Evolutionary conservation across 2,329 filamentous ascomycete species (phyloP).

Genomic region (Trichoderma simmonsii): DNA sequence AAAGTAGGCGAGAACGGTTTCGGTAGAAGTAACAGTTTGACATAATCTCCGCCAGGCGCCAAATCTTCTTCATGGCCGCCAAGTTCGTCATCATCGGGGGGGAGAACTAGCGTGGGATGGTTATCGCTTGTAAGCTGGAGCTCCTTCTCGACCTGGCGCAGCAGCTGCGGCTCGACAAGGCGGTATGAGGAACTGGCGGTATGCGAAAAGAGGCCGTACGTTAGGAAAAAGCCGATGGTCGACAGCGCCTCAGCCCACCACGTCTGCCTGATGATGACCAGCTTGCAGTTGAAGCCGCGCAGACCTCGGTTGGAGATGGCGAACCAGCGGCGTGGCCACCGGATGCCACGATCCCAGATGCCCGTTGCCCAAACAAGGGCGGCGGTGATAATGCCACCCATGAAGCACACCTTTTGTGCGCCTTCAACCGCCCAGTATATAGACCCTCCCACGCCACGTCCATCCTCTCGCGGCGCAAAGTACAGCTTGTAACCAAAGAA

Average conservation of each 20-base stretch:
- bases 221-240: slow-evolving; percentile 72
- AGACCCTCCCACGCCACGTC: slow-evolving; percentile 82
- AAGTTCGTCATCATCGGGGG: slow-evolving; percentile 55
- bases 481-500: slow-evolving; percentile 90
- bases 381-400: slow-evolving; percentile 83
- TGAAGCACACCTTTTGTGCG: slow-evolving; percentile 84
- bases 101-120: slow-evolving; percentile 43
- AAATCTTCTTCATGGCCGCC: slow-evolving; percentile 84
- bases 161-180: slow-evolving; percentile 64
- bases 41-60: slow-evolving; percentile 82
- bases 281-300: slow-evolving; percentile 90
- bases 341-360: slow-evolving; percentile 91
- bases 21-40: slow-evolving; percentile 84
- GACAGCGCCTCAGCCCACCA: slow-evolving; percentile 78
- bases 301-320: slow-evolving; percentile 84
- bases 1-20: slow-evolving; percentile 96
- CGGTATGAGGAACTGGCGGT: slow-evolving; percentile 69
- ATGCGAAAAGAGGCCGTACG: slow-evolving; percentile 68
- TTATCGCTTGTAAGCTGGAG: slow-evolving; percentile 46
- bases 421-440: slow-evolving; percentile 97
- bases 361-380: slow-evolving; percentile 90
- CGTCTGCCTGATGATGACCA: slow-evolving; percentile 79
- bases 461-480: slow-evolving; percentile 93
- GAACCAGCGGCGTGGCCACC: slow-evolving; percentile 92
- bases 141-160: slow-evolving; percentile 60